These are phyloP conservation scores for Rhinocladiella mackenziei DNA, from an alignment of 2,329 filamentous ascomycete genomes.

Conservation along the genomic window DNA sequence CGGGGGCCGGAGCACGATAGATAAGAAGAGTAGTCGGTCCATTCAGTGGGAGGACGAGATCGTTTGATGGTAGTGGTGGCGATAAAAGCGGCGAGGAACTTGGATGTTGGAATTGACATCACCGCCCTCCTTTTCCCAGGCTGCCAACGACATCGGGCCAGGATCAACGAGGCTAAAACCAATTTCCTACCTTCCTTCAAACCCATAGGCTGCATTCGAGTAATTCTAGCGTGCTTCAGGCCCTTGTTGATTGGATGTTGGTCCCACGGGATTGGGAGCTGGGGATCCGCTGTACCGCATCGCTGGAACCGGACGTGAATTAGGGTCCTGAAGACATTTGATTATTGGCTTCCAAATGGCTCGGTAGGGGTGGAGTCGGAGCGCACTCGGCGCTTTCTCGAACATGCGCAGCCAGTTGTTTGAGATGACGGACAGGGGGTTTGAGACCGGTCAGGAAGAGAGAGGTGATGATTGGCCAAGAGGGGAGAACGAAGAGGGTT, in stretches of 20 bases:
- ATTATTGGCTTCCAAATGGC: conserved; percentile 9
- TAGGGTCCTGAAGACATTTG: too few relatives aligned
- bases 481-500: too few relatives aligned
- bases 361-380: neutral
- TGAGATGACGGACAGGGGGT: neutral
- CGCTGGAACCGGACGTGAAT: conserved; percentile 23
- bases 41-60: too few relatives aligned
- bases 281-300: conserved; percentile 21
- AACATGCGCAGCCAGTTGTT: conserved; percentile 19
- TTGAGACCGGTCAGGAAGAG: conserved; percentile 7
- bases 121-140: neutral
- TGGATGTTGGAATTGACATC: neutral
- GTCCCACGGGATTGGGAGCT: conserved; percentile 3
- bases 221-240: conserved; percentile 2
- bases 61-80: too few relatives aligned
- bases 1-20: neutral
- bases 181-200: neutral
- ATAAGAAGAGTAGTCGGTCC: neutral
- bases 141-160: conserved; percentile 12
- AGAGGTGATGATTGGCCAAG: neutral
- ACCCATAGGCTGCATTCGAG: neutral
- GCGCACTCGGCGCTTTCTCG: conserved; percentile 23
- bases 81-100: conserved; percentile 12
- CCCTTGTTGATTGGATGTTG: neutral
- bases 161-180: conserved; percentile 9